These are phyloP conservation scores for Trypethelium eluteriae DNA, from an alignment of 495 filamentous ascomycete genomes.

Conservation along the genomic window DNA sequence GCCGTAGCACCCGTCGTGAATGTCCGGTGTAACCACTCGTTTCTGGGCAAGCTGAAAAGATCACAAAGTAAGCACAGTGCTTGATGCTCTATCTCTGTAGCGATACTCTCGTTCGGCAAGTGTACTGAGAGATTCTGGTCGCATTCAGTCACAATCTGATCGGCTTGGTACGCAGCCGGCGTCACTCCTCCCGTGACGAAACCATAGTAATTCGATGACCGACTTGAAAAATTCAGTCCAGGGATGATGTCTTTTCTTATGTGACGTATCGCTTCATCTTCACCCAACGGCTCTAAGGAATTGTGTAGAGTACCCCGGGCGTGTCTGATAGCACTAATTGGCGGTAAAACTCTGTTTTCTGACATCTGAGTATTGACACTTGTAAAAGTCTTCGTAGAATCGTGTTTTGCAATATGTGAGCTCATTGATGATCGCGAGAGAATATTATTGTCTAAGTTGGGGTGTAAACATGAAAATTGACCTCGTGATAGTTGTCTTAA, in stretches of 20 bases:
- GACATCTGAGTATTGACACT: too few relatives aligned
- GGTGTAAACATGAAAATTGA: too few relatives aligned
- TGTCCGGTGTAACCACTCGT: conserved; percentile 51
- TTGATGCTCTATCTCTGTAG: conserved; percentile 65
- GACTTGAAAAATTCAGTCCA: conserved; percentile 54
- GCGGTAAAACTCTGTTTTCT: background rate
- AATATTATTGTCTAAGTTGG: too few relatives aligned
- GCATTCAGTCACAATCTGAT: conserved; percentile 65
- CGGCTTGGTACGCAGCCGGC: conserved; percentile 75
- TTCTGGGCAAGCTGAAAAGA: conserved; percentile 52
- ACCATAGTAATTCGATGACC: conserved; percentile 68
- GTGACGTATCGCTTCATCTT: conserved; percentile 30
- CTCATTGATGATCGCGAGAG: too few relatives aligned
- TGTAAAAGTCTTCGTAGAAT: too few relatives aligned
- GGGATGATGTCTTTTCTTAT: conserved; percentile 57
- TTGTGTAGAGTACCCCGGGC: background rate
- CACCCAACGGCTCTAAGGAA: conserved; percentile 1
- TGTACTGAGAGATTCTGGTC: conserved; percentile 88
- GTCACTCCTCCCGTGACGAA: conserved; percentile 80
- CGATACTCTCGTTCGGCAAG: conserved; percentile 62
- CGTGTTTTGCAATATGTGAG: too few relatives aligned
- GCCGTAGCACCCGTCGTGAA: conserved; percentile 89
- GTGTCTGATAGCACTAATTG: background rate
- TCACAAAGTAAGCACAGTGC: conserved; percentile 62
- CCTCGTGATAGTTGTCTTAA: too few relatives aligned